A percentile compares a stretch with the other conserved stretches of the same genome.
Evolutionary conservation across 1,284 basidiomycete species (phyloP).

Genomic region (Leccinum pseudoinsigne): DNA sequence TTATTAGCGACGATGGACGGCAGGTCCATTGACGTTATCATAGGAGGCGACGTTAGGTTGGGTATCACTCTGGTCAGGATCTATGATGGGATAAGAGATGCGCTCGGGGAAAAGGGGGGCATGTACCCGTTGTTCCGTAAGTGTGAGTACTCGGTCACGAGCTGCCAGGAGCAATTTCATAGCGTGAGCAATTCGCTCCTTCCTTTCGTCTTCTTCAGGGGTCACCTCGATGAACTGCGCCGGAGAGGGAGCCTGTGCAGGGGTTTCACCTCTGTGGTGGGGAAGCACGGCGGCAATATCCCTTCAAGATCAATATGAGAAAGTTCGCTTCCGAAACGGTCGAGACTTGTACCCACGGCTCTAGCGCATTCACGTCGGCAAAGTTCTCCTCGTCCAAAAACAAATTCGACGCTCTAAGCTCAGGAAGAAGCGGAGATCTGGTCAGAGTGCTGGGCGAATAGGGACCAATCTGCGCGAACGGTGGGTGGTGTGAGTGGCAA

Average conservation of each 20-base stretch:
- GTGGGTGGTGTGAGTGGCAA: constrained; percentile 10
- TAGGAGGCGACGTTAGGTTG: constrained; percentile 51
- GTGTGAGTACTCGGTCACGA: constrained; percentile 64
- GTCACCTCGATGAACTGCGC: constrained; percentile 22
- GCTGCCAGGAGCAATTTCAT: constrained; percentile 66
- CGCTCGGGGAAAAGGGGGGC: constrained; percentile 6
- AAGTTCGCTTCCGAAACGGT: constrained; percentile 7
- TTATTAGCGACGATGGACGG: constrained; percentile 65
- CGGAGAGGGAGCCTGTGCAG: constrained; percentile 18
- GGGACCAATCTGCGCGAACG: constrained; percentile 60
- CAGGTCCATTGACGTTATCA: constrained; percentile 67
- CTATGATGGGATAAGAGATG: constrained; percentile 22
- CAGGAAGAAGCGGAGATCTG: constrained; percentile 65
- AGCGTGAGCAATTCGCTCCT: constrained; percentile 46
- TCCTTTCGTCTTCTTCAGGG: constrained; percentile 39
- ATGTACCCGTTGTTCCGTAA: constrained; percentile 69
- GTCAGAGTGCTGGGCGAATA: constrained; percentile 73
- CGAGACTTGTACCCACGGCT: constrained; percentile 23
- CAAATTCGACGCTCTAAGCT: constrained; percentile 67
- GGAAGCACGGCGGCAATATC: constrained; percentile 9
- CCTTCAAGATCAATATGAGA: constrained; percentile 24
- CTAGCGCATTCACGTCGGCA: constrained; percentile 46
- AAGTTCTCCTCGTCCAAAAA: constrained; percentile 59
- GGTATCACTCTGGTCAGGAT: constrained; percentile 40
- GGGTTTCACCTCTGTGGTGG: constrained; percentile 9